phyloP scores from a whole-genome alignment of 164 flowering plant species.

The Malania oleifera region DNA sequence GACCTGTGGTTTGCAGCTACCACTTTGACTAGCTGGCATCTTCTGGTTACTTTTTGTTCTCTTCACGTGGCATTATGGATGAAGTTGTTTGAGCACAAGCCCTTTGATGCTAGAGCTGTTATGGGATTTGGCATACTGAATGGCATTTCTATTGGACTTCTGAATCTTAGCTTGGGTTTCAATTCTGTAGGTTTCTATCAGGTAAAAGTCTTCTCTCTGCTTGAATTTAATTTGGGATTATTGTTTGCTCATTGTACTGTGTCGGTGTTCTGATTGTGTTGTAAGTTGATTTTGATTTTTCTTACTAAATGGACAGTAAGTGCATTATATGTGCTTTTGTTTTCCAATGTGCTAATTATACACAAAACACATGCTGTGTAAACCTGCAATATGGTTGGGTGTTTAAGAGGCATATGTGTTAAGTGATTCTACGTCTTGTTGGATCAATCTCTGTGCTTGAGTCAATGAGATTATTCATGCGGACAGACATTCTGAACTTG shows the following conservation, averaged over 20 bases:
- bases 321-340: too few relatives aligned
- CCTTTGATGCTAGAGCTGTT: slow-evolving; percentile 74
- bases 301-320: too few relatives aligned
- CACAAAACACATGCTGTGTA: too few relatives aligned
- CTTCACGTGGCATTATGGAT: slow-evolving; percentile 87
- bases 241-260: background rate
- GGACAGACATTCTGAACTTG: background rate
- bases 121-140: slow-evolving; percentile 91
- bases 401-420: background rate
- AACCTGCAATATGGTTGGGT: too few relatives aligned
- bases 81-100: slow-evolving; percentile 90
- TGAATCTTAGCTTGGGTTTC: slow-evolving; percentile 91
- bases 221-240: background rate
- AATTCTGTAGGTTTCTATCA: slow-evolving; percentile 97
- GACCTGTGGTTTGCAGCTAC: slow-evolving; percentile 49
- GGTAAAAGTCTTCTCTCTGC: slow-evolving; percentile 30
- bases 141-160: slow-evolving; percentile 86
- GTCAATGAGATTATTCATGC: background rate
- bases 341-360: too few relatives aligned
- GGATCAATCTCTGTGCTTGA: too few relatives aligned
- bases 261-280: background rate
- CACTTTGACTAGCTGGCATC: slow-evolving; percentile 98
- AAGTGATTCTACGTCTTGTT: background rate
- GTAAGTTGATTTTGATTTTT: background rate
- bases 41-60: slow-evolving; percentile 90